A percentile compares a stretch with the other conserved stretches of the same genome.
Conservation (phyloP, 306 rosid genomes). For the Ammopiptanthus mongolicus region DNA sequence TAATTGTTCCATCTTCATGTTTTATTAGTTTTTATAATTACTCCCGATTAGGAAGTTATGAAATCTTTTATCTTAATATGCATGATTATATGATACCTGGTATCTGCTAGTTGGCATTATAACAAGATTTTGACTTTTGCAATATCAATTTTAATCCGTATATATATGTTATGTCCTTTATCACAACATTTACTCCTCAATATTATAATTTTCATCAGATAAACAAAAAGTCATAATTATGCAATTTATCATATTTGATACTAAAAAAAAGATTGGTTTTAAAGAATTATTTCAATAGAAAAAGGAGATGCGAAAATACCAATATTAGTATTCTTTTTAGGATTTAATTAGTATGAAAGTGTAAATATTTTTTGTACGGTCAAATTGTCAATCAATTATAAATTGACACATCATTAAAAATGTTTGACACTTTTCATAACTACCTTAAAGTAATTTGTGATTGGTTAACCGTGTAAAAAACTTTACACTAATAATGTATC, state of each 20-base stretch:
- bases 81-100: not conserved
- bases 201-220: not conserved
- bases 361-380: no score
- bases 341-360: no score
- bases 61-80: slow-evolving; percentile 14
- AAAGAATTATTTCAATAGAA: not conserved
- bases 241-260: not conserved
- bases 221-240: not conserved
- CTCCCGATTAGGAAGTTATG: not conserved
- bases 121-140: slow-evolving; percentile 16
- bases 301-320: not conserved
- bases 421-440: no score
- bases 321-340: not conserved
- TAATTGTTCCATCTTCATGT: not conserved
- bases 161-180: not conserved
- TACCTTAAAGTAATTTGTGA: no score
- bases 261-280: not conserved
- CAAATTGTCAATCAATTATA: no score
- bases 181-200: not conserved
- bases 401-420: no score
- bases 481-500: no score
- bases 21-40: not conserved
- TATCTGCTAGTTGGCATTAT: slow-evolving; percentile 9
- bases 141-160: not conserved
- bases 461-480: no score